phyloP scores from a whole-genome alignment of 257 asterid species.

The Knoxia roxburghii region DNA sequence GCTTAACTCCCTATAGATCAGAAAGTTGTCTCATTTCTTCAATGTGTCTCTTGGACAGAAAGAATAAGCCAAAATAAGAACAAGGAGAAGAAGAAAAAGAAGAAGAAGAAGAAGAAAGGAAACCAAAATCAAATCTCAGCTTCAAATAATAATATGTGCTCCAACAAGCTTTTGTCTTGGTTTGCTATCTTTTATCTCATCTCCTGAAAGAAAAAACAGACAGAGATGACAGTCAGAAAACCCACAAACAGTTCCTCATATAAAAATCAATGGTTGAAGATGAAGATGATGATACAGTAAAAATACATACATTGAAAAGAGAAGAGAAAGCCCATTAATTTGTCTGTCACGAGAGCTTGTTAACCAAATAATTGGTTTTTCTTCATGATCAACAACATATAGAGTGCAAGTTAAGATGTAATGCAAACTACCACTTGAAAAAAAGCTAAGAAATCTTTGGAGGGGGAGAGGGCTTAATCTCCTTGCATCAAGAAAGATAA shows the following conservation, averaged over 20 bases:
- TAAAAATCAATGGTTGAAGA: constrained; percentile 14
- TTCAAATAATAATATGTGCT: not conserved
- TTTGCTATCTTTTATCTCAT: constrained; percentile 22
- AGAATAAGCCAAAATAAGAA: constrained; percentile 2
- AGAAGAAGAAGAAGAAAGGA: not conserved
- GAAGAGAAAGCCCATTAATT: constrained; percentile 1
- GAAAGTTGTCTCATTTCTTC: constrained; percentile 3
- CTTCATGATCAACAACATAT: constrained; percentile 2
- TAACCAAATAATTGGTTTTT: not conserved
- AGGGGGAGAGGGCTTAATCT: constrained; percentile 10
- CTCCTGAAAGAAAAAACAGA: constrained; percentile 28
- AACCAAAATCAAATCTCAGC: constrained; percentile 9
- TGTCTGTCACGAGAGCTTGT: not conserved
- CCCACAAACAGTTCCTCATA: constrained; percentile 24
- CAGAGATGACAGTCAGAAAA: constrained; percentile 20
- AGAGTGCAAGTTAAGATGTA: constrained; percentile 7
- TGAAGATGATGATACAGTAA: constrained; percentile 12
- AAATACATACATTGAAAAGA: constrained; percentile 7
- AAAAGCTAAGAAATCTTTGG: not conserved
- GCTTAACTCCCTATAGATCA: constrained; percentile 7
- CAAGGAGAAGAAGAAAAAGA: not conserved
- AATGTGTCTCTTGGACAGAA: constrained; percentile 4
- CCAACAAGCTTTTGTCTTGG: not conserved
- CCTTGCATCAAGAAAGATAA: not conserved
- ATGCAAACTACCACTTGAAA: constrained; percentile 3